phyloP scores from a whole-genome alignment of 2,329 filamentous ascomycete species.

The Aspergillus udagawae region DNA sequence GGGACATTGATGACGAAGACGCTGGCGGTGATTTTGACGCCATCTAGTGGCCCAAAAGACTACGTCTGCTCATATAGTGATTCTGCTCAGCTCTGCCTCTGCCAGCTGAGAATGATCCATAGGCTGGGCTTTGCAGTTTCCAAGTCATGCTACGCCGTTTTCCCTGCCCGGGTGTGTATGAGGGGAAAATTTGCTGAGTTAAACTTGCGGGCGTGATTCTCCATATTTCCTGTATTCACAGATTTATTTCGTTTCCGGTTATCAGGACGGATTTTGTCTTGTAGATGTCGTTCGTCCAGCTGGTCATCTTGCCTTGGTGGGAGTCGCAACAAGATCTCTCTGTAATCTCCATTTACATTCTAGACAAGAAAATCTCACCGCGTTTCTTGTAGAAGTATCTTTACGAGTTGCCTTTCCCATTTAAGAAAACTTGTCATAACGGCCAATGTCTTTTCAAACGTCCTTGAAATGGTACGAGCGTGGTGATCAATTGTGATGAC shows the following conservation, averaged over 20 bases:
- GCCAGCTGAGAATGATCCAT: conserved; percentile 3
- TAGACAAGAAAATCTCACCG: conserved; percentile 12
- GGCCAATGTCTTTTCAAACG: background rate
- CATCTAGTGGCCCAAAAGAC: conserved; percentile 57
- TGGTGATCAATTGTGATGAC: background rate
- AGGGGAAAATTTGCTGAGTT: conserved; percentile 22
- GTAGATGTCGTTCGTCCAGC: conserved; percentile 10
- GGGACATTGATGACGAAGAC: conserved; percentile 94
- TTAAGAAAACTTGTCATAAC: background rate
- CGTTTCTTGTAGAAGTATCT: background rate
- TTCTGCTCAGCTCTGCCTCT: conserved; percentile 13
- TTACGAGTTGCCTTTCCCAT: background rate
- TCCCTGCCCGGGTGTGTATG: conserved; percentile 23
- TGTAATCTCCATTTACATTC: conserved; percentile 11
- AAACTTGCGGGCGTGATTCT: conserved; percentile 24
- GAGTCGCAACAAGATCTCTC: conserved; percentile 5
- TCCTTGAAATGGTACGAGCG: background rate
- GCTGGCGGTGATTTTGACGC: conserved; percentile 94
- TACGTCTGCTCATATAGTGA: conserved; percentile 17
- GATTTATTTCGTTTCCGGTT: conserved; percentile 17
- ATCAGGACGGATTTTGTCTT: conserved; percentile 9
- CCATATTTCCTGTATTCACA: conserved; percentile 23
- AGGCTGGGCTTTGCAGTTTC: conserved; percentile 19
- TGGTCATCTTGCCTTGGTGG: conserved; percentile 8
- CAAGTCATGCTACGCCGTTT: conserved; percentile 28